Conservation (phyloP, 176 grass and related monocot genomes). For the Juncus inflexus region DNA sequence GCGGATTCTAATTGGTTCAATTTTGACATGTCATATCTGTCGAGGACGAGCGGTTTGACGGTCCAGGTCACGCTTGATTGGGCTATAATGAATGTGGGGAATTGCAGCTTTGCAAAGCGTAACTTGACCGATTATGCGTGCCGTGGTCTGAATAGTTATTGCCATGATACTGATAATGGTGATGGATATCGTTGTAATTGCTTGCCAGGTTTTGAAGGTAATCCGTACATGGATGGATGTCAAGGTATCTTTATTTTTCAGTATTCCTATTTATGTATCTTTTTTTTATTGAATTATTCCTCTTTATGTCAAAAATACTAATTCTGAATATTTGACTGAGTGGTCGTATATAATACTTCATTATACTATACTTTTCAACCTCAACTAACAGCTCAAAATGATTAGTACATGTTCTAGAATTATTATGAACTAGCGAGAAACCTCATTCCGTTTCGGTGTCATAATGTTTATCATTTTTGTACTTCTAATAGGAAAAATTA, state of each 20-base stretch:
- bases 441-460: too few species aligned
- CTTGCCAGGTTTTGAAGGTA: conserved; percentile 35
- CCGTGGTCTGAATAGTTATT: conserved; percentile 3
- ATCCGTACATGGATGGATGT: conserved; percentile 65
- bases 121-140: conserved; percentile 45
- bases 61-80: conserved; percentile 50
- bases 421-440: too few species aligned
- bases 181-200: conserved; percentile 51
- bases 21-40: conserved; percentile 18
- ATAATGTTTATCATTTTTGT: too few species aligned
- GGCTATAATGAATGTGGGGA: conserved; percentile 33
- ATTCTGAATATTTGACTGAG: too few species aligned
- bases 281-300: background rate
- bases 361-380: too few species aligned
- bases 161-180: conserved; percentile 25
- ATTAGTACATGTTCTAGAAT: too few species aligned
- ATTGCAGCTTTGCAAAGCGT: conserved; percentile 16
- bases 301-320: background rate
- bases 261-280: background rate
- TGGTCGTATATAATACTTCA: too few species aligned
- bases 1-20: conserved; percentile 29
- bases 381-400: too few species aligned
- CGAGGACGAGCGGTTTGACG: conserved; percentile 26
- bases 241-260: conserved; percentile 16
- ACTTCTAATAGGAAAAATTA: too few species aligned